A percentile compares a stretch with the other conserved stretches of the same genome.
phyloP scores from a whole-genome alignment of 1,139 yeast species.

The Tardiomyces depauwii region DNA sequence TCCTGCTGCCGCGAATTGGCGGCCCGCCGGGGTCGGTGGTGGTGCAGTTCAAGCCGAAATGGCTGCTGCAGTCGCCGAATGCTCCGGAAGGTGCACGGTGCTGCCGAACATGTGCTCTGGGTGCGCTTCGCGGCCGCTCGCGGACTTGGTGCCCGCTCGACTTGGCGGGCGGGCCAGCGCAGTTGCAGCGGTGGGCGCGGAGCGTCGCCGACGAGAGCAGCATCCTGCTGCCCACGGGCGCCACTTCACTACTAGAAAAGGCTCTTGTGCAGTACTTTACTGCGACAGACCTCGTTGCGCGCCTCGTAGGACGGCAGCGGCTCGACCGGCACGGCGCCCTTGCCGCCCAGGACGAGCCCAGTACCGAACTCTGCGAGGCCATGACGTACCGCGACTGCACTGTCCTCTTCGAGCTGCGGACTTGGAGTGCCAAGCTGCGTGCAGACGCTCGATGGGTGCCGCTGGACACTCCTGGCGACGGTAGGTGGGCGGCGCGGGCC shows the following conservation, averaged over 20 bases:
- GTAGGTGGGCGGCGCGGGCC: conserved; percentile 7
- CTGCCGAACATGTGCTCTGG: conserved; percentile 37
- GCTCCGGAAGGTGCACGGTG: conserved; percentile 22
- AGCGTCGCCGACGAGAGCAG: neutral
- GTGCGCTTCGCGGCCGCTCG: conserved; percentile 18
- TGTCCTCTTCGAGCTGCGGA: conserved; percentile 13
- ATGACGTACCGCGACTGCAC: conserved; percentile 32
- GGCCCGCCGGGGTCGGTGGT: conserved; percentile 2
- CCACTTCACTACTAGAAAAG: neutral
- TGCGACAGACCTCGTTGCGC: neutral
- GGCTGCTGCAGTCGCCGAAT: conserved; percentile 28
- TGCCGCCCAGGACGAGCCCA: conserved; percentile 7
- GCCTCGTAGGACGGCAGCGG: conserved; percentile 9
- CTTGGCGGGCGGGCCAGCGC: conserved; percentile 12
- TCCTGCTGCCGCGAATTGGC: neutral
- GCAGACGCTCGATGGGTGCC: neutral
- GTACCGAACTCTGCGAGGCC: conserved; percentile 20
- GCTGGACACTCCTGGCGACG: neutral
- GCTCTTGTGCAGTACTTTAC: neutral
- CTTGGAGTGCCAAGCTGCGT: neutral
- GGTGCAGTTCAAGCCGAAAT: conserved; percentile 36
- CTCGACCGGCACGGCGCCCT: conserved; percentile 19
- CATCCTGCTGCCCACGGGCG: conserved; percentile 3
- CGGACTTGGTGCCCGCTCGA: conserved; percentile 27
- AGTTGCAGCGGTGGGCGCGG: neutral